A percentile compares a stretch with the other conserved stretches of the same genome.
Evolutionary conservation across 179 eudicot genomes (phyloP).

Genomic region (Vitellaria paradoxa): DNA sequence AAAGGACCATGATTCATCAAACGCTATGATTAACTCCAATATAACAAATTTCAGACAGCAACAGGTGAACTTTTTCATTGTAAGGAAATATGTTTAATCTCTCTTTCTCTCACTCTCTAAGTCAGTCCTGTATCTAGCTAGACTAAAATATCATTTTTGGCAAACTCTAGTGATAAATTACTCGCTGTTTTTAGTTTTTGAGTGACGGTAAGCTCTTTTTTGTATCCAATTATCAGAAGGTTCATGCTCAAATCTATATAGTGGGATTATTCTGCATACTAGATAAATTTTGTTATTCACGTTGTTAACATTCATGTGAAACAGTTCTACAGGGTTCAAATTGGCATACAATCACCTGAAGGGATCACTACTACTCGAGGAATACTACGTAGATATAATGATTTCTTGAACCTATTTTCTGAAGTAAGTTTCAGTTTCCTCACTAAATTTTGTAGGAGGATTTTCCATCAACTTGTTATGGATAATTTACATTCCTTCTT

Average conservation of each 20-base stretch:
- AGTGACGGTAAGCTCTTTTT: not conserved
- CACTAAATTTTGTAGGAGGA: not conserved
- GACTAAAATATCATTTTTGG: not conserved
- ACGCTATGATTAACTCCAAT: no score
- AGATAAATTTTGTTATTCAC: not conserved
- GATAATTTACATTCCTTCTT: not conserved
- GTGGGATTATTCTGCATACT: not conserved
- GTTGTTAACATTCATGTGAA: slow-evolving; percentile 30
- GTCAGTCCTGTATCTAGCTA: no score
- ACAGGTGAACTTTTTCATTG: no score
- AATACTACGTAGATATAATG: slow-evolving; percentile 81
- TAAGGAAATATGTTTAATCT: no score
- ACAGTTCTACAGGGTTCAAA: slow-evolving; percentile 94
- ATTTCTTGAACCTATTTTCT: slow-evolving; percentile 77
- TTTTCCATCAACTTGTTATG: not conserved
- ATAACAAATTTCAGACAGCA: no score
- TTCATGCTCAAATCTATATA: not conserved
- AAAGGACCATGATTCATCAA: no score
- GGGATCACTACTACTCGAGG: slow-evolving; percentile 76
- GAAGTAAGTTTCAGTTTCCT: slow-evolving; percentile 51
- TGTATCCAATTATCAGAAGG: not conserved
- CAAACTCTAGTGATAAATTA: not conserved
- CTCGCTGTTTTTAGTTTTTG: not conserved
- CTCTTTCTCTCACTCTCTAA: no score
- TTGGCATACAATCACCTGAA: slow-evolving; percentile 87